phyloP scores from a whole-genome alignment of 75 land plant species.

The Larix kaempferi region DNA sequence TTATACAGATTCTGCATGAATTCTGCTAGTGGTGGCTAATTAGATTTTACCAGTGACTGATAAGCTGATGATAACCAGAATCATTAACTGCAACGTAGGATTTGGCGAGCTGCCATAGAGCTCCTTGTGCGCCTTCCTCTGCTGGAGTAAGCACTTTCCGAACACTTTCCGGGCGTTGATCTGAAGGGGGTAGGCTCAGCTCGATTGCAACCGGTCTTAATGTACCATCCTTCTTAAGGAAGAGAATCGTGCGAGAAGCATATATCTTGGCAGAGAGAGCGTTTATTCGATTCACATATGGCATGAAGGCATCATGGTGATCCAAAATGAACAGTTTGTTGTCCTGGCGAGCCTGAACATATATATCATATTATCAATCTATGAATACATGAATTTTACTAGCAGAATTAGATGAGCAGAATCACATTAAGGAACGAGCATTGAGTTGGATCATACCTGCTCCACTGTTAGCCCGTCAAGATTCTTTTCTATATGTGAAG shows the following conservation, averaged over 20 bases:
- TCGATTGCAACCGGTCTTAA: slow-evolving; percentile 29
- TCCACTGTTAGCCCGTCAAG: slow-evolving; percentile 53
- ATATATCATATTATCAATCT: neutral
- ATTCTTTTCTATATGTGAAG: slow-evolving; percentile 41
- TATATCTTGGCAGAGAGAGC: slow-evolving; percentile 19
- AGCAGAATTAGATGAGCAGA: neutral
- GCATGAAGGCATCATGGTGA: slow-evolving; percentile 45
- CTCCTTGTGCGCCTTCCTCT: slow-evolving; percentile 27
- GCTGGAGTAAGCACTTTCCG: slow-evolving; percentile 43
- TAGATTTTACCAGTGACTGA: slow-evolving; percentile 20
- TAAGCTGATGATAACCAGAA: slow-evolving; percentile 23
- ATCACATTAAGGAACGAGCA: neutral
- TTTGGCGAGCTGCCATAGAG: slow-evolving; percentile 28
- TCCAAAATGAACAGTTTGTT: slow-evolving; percentile 63
- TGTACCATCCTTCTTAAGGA: slow-evolving; percentile 18
- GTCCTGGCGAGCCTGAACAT: slow-evolving; percentile 40
- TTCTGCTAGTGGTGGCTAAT: too few species aligned
- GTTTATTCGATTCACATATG: slow-evolving; percentile 22
- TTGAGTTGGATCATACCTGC: slow-evolving; percentile 29
- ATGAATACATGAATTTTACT: neutral
- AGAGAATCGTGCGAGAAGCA: slow-evolving; percentile 31
- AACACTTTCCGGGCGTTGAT: slow-evolving; percentile 23
- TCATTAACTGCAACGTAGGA: slow-evolving; percentile 12
- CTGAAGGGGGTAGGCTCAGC: slow-evolving; percentile 15
- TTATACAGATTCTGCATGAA: too few species aligned